Evolutionary conservation across 129 eudicot species (phyloP).

Genomic region (Arctium lappa): DNA sequence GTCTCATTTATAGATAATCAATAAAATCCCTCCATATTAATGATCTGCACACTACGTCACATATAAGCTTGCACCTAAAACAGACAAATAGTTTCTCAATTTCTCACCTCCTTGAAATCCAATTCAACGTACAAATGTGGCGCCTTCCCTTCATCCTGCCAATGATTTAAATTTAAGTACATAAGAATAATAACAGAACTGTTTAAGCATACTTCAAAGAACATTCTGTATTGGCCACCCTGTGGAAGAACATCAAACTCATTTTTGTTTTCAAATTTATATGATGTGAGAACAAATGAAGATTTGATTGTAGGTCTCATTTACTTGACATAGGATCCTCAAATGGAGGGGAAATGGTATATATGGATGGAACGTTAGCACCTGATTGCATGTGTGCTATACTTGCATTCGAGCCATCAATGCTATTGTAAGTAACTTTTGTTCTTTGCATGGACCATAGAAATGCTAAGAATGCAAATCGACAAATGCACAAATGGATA

Average conservation of each 20-base stretch:
- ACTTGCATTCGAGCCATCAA: not conserved
- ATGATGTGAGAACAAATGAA: not conserved
- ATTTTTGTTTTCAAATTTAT: not conserved
- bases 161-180: constrained; percentile 12
- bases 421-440: not conserved
- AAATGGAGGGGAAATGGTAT: not conserved
- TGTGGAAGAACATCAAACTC: not conserved
- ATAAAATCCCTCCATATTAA: not conserved
- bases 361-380: not conserved
- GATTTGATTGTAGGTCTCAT: not conserved
- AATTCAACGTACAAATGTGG: constrained; percentile 91
- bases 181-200: not conserved
- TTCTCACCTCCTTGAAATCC: constrained; percentile 85
- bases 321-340: not conserved
- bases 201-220: constrained; percentile 5
- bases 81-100: not conserved
- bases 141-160: constrained; percentile 93
- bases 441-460: not conserved
- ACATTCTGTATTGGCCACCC: not conserved
- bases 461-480: not conserved
- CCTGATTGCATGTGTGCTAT: not conserved
- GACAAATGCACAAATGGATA: not conserved
- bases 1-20: not conserved
- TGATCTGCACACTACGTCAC: not conserved
- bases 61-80: not conserved